A percentile compares a stretch with the other conserved stretches of the same genome.
Conservation (phyloP, 495 filamentous ascomycete genomes). For the Xylaria sp. region DNA sequence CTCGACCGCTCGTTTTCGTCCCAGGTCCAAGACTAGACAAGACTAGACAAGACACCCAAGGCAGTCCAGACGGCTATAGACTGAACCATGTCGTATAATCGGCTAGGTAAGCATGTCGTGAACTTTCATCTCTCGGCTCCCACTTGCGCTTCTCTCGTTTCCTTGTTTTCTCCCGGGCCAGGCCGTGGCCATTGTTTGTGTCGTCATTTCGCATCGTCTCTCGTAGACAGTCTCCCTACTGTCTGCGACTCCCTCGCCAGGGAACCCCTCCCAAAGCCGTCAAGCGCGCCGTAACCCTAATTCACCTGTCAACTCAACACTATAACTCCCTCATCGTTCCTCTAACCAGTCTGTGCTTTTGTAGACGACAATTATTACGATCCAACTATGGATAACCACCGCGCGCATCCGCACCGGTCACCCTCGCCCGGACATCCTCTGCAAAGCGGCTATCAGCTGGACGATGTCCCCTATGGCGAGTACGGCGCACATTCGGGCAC, state of each 20-base stretch:
- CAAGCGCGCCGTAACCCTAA: conserved; percentile 6
- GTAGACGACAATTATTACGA: conserved; percentile 69
- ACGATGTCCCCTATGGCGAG: conserved; percentile 67
- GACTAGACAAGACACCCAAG: conserved; percentile 16
- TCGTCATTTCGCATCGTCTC: conserved; percentile 24
- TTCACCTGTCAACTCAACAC: conserved; percentile 1
- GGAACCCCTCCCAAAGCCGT: conserved; percentile 29
- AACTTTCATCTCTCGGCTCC: conserved; percentile 8
- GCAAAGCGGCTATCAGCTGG: conserved; percentile 71
- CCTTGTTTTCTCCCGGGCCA: conserved; percentile 26
- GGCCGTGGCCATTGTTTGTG: background rate
- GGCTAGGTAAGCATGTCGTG: conserved; percentile 65
- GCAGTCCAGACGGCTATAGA: background rate
- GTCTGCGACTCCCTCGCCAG: conserved; percentile 28
- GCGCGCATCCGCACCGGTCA: conserved; percentile 63
- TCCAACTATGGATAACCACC: conserved; percentile 59
- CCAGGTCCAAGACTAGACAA: background rate
- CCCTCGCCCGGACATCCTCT: conserved; percentile 63
- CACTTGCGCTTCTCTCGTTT: background rate
- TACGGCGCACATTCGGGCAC: conserved; percentile 39
- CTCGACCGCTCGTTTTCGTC: background rate
- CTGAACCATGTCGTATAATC: conserved; percentile 71
- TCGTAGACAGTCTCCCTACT: conserved; percentile 29
- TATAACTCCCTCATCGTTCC: background rate
- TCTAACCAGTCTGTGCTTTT: conserved; percentile 36